phyloP scores from a whole-genome alignment of 306 rosid genomes.

The Quercus parvula region DNA sequence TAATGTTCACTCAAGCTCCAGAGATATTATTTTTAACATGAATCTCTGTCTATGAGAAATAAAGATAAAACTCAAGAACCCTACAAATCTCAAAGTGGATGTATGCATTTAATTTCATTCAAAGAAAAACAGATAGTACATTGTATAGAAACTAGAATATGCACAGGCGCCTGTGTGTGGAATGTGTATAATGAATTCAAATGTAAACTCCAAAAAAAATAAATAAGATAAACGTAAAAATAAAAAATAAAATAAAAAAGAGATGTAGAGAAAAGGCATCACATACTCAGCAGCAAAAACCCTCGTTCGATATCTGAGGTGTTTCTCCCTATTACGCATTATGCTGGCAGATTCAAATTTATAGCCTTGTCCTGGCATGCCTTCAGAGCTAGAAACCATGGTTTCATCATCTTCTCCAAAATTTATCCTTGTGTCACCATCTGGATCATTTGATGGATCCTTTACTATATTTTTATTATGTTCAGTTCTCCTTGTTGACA shows the following conservation, averaged over 20 bases:
- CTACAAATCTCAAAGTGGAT: not conserved
- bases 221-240: too few relatives aligned
- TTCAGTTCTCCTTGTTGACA: constrained; percentile 58
- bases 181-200: constrained; percentile 1
- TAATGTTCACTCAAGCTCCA: not conserved
- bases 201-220: not conserved
- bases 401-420: constrained; percentile 71
- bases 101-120: not conserved
- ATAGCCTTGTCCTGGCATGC: constrained; percentile 27
- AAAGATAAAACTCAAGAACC: not conserved
- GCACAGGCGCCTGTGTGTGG: not conserved
- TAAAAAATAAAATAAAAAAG: not conserved
- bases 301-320: constrained; percentile 95
- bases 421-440: constrained; percentile 53
- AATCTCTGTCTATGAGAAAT: not conserved
- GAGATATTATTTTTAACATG: not conserved
- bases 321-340: constrained; percentile 66
- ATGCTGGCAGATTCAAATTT: constrained; percentile 44
- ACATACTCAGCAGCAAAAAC: constrained; percentile 97
- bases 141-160: not conserved
- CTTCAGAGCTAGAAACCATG: constrained; percentile 74
- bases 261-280: constrained; percentile 14
- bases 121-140: not conserved
- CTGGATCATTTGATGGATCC: constrained; percentile 51
- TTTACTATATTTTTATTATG: constrained; percentile 31